Percentiles rank a stretch among this genome's conserved stretches.
These are phyloP conservation scores for Helicocarpus griseus DNA, from an alignment of 2,329 filamentous ascomycete species.

Conservation along the genomic window DNA sequence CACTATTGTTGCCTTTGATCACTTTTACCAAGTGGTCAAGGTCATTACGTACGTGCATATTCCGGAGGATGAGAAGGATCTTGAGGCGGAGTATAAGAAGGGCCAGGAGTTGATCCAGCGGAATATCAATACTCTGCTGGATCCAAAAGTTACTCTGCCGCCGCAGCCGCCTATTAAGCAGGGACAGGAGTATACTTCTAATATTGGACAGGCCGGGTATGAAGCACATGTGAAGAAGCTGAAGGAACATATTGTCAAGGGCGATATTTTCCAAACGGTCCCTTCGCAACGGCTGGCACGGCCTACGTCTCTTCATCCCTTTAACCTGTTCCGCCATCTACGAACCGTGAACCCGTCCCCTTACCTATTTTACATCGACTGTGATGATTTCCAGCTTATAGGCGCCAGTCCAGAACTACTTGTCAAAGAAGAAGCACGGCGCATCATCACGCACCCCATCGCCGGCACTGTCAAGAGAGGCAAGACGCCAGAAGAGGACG, in stretches of 20 bases:
- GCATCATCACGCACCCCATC: constrained; percentile 93
- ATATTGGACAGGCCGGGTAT: constrained; percentile 82
- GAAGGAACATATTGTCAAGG: constrained; percentile 81
- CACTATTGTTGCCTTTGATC: constrained; percentile 86
- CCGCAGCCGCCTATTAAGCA: constrained; percentile 62
- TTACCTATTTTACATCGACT: constrained; percentile 94
- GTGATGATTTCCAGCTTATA: constrained; percentile 85
- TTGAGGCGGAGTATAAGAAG: constrained; percentile 61
- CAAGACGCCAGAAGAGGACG: constrained; percentile 70
- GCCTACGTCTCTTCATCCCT: constrained; percentile 84
- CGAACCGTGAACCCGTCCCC: constrained; percentile 96
- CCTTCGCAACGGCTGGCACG: constrained; percentile 88
- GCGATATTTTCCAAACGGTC: constrained; percentile 96
- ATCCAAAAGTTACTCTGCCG: constrained; percentile 67
- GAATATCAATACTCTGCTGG: constrained; percentile 62
- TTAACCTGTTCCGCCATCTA: constrained; percentile 94
- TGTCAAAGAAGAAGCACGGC: constrained; percentile 76
- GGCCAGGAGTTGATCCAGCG: constrained; percentile 55
- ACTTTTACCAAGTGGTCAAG: constrained; percentile 87
- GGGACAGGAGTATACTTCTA: constrained; percentile 75
- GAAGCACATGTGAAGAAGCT: constrained; percentile 76
- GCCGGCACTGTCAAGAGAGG: constrained; percentile 90
- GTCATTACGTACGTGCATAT: constrained; percentile 84
- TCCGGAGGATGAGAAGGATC: constrained; percentile 45
- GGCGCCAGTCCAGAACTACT: constrained; percentile 91